Evolutionary conservation across 2,329 filamentous ascomycete genomes (phyloP), one percentile per base, ranked within the genome.

Genomic region (Chalara sp.): DNA sequence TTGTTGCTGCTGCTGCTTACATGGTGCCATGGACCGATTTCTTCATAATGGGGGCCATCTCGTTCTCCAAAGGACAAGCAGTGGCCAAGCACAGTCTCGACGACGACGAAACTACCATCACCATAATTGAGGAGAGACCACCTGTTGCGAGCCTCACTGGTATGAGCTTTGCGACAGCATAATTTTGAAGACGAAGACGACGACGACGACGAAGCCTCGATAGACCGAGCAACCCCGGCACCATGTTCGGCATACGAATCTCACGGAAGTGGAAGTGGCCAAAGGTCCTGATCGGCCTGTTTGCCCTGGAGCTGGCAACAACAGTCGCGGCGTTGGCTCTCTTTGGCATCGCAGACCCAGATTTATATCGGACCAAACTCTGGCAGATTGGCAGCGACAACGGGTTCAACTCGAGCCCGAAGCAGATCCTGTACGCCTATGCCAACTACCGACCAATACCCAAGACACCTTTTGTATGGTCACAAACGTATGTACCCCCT

Each of bases 361-460:
- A 90, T 65, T 74, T 83, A 49, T 91, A 84, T 67, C 80, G 87
- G 44, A 83, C 81, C 6, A 79, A 76, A 57, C 71, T 91, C 61
- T 92, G 87, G 87, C 72, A 76, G 63, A 81, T 89, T 60, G 87
- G 87, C 56, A 81, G 74, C 53, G 76, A 84, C 49, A 73, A 86
- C 64, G 79, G 80, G 54, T 87, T 86, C 73, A 91, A 91, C 69
- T 89, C 85, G 54, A 82, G 81, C 59, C 86, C 87, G 11, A 76
- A 71, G 54, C 78, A 84, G 61, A 72, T 88, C 13, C 68, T 89
- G 33, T 90, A 87, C 67, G 83, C 84, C 33, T 84, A 85, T 62
- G 85, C 86, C 47, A 91, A 91, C 63, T 78, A 88, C 64, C 68
- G 73, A 49, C 75, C 82, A 0, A 69, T 83, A 11, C 81, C 82